Conservation (phyloP, 2,329 filamentous ascomycete genomes). For the Catunica adiposa region DNA sequence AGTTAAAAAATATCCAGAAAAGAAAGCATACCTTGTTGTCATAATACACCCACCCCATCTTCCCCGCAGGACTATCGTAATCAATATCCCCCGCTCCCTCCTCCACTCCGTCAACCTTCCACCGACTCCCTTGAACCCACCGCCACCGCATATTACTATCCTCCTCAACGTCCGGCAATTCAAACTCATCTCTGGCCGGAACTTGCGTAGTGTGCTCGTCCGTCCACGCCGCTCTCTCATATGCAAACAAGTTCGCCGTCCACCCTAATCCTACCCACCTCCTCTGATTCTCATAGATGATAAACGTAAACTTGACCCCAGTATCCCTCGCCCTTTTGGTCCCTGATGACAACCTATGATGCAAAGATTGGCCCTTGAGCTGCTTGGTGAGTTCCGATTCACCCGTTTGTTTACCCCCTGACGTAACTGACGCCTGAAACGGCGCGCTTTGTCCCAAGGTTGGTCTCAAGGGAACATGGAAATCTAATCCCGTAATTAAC, state of each 20-base stretch:
- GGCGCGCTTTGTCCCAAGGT: constrained; percentile 13
- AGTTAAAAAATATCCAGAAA: background rate
- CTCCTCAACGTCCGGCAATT: constrained; percentile 45
- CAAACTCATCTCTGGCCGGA: constrained; percentile 54
- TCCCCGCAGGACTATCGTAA: constrained; percentile 43
- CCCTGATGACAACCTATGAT: constrained; percentile 1
- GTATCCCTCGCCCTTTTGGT: constrained; percentile 24
- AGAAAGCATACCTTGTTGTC: constrained; percentile 64
- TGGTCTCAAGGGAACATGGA: constrained; percentile 23
- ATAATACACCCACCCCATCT: constrained; percentile 87
- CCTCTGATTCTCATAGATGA: constrained; percentile 89
- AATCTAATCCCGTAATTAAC: constrained; percentile 63
- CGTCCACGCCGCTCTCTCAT: constrained; percentile 83
- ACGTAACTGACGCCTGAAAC: constrained; percentile 8
- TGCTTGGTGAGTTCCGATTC: constrained; percentile 33
- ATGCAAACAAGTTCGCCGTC: constrained; percentile 80
- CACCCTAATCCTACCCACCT: constrained; percentile 90
- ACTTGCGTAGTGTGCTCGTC: constrained; percentile 83
- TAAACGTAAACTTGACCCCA: constrained; percentile 89
- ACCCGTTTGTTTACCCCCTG: constrained; percentile 16
- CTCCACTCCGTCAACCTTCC: constrained; percentile 65
- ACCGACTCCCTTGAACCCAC: constrained; percentile 74
- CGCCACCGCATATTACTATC: constrained; percentile 41
- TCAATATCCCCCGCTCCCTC: constrained; percentile 33
- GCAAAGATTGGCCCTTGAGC: constrained; percentile 20